Evolutionary conservation across 257 asterid genomes (phyloP).

Genomic region (Gentiana straminea): DNA sequence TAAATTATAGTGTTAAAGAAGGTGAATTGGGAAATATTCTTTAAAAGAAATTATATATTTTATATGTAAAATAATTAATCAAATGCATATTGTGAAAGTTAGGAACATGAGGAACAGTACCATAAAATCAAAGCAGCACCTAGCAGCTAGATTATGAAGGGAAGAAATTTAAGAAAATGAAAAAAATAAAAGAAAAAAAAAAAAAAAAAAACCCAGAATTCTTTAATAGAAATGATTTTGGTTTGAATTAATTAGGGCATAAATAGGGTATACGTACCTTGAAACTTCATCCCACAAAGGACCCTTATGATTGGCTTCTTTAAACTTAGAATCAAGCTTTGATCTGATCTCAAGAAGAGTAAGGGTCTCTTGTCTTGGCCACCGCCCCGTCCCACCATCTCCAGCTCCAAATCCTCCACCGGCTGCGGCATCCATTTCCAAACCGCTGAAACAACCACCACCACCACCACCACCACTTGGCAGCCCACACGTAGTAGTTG

Average conservation of each 20-base stretch:
- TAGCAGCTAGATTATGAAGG: no score
- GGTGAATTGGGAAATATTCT: no score
- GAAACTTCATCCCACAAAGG: constrained; percentile 98
- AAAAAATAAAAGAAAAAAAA: background rate
- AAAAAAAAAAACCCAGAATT: background rate
- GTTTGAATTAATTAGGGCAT: constrained; percentile 15
- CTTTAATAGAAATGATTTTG: background rate
- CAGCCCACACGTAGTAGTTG: constrained; percentile 3
- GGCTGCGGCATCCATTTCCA: constrained; percentile 33
- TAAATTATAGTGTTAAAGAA: no score
- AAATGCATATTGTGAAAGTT: no score
- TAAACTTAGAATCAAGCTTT: constrained; percentile 76
- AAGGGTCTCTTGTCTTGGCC: constrained; percentile 98
- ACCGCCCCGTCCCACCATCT: constrained; percentile 60
- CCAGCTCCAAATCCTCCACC: constrained; percentile 29
- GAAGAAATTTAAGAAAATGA: background rate
- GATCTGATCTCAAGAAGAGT: constrained; percentile 98
- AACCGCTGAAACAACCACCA: constrained; percentile 21
- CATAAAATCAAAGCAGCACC: no score
- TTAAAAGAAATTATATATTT: no score
- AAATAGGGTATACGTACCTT: constrained; percentile 29
- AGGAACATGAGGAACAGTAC: no score
- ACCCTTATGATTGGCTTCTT: constrained; percentile 93
- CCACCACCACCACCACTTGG: constrained; percentile 12
- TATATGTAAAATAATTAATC: no score